Evolutionary conservation across 257 asterid genomes (phyloP).

Genomic region (Coffea canephora): DNA sequence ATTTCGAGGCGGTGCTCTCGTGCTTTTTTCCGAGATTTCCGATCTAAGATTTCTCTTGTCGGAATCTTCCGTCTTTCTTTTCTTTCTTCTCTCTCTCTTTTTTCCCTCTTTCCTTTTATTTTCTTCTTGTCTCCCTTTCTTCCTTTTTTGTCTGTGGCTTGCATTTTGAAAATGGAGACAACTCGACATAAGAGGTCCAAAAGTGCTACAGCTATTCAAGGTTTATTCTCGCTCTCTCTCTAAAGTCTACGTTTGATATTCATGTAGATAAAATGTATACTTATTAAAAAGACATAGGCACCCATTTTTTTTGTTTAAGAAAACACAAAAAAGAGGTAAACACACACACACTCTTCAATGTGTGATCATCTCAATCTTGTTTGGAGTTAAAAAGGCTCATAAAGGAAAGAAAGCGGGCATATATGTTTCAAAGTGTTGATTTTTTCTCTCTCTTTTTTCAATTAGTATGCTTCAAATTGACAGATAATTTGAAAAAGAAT

Average conservation of each 20-base stretch:
- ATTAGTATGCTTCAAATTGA: neutral
- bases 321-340: neutral
- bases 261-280: neutral
- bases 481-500: neutral
- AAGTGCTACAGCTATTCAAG: slow-evolving; percentile 71
- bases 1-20: slow-evolving; percentile 45
- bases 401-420: neutral
- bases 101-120: slow-evolving; percentile 9
- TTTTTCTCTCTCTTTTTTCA: neutral
- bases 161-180: slow-evolving; percentile 67
- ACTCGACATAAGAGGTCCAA: slow-evolving; percentile 77
- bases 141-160: slow-evolving; percentile 19
- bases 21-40: slow-evolving; percentile 54
- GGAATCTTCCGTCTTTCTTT: slow-evolving; percentile 28
- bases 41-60: slow-evolving; percentile 44
- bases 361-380: neutral
- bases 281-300: neutral
- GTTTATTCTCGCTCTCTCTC: slow-evolving; percentile 29
- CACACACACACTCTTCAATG: neutral
- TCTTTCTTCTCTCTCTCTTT: neutral
- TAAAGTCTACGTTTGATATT: neutral
- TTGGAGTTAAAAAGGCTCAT: neutral
- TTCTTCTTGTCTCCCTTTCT: slow-evolving; percentile 15
- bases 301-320: neutral
- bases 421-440: neutral